Evolutionary conservation across 2,329 filamentous ascomycete species (phyloP).

Genomic region (Ophiostoma perfectum): DNA sequence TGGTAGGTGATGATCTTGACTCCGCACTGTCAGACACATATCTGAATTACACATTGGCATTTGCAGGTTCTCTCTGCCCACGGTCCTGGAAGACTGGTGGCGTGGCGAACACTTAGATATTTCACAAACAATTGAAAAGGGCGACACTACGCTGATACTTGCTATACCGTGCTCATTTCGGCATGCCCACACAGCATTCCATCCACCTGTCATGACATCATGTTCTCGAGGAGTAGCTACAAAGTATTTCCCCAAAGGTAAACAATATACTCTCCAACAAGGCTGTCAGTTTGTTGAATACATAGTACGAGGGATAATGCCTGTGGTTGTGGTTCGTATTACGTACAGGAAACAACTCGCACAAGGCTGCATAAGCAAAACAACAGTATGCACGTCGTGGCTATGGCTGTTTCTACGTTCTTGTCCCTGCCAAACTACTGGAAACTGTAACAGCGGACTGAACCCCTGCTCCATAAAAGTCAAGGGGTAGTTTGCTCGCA

Average conservation of each 20-base stretch:
- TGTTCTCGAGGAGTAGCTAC: too few relatives aligned
- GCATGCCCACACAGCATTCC: too few relatives aligned
- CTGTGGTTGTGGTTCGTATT: background rate
- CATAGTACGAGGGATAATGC: background rate
- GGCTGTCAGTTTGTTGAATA: background rate
- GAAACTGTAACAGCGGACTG: background rate
- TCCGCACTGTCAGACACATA: too few relatives aligned
- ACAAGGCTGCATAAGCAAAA: background rate
- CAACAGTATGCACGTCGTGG: background rate
- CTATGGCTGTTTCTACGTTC: background rate
- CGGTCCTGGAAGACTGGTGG: too few relatives aligned
- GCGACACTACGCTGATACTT: too few relatives aligned
- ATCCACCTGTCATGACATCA: too few relatives aligned
- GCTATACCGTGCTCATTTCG: too few relatives aligned
- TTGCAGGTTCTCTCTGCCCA: too few relatives aligned
- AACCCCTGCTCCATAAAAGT: background rate
- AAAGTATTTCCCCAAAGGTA: background rate
- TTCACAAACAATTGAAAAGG: too few relatives aligned
- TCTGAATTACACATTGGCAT: too few relatives aligned
- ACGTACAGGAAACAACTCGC: background rate
- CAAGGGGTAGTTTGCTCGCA: background rate
- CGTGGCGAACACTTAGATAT: too few relatives aligned
- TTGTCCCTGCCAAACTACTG: background rate
- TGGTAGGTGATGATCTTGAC: too few relatives aligned
- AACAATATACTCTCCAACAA: background rate